phyloP scores from a whole-genome alignment of 352 stramenopile genomes.

The Phytophthora pseudosyringae region DNA sequence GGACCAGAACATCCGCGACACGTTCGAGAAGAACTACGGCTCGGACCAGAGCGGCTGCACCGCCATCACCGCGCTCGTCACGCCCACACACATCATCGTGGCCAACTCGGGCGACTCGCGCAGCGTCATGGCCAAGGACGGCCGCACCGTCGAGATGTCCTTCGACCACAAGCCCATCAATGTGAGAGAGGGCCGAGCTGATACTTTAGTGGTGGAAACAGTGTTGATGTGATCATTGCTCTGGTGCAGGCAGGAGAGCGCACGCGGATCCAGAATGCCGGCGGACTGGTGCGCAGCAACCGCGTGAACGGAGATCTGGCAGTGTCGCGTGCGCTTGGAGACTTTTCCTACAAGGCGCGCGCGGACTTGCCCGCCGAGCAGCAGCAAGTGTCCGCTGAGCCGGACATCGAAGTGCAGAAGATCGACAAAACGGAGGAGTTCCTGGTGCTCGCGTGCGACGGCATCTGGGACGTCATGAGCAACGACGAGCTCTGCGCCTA shows the following conservation, averaged over 20 bases:
- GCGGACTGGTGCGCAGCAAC: slow-evolving; percentile 76
- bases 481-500: slow-evolving; percentile 91
- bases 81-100: slow-evolving; percentile 74
- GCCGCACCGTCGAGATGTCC: slow-evolving; percentile 73
- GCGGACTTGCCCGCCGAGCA: slow-evolving; percentile 58
- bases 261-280: slow-evolving; percentile 73
- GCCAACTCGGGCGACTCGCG: slow-evolving; percentile 86
- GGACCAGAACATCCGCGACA: slow-evolving; percentile 65
- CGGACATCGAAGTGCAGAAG: slow-evolving; percentile 86
- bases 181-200: slow-evolving; percentile 31
- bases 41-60: slow-evolving; percentile 82
- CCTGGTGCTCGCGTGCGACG: slow-evolving; percentile 92
- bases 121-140: slow-evolving; percentile 67
- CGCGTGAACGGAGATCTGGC: slow-evolving; percentile 85
- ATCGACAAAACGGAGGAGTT: slow-evolving; percentile 90
- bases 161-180: slow-evolving; percentile 94
- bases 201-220: not conserved
- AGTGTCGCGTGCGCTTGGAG: slow-evolving; percentile 78
- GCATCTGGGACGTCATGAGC: slow-evolving; percentile 94
- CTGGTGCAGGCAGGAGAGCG: slow-evolving; percentile 58
- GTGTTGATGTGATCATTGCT: not conserved
- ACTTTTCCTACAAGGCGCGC: slow-evolving; percentile 85
- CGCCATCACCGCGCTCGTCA: slow-evolving; percentile 76
- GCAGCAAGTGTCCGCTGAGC: slow-evolving; percentile 89
- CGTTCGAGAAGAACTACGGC: slow-evolving; percentile 52